Conservation (phyloP, 176 grass and related monocot species). For the Paspalum vaginatum region DNA sequence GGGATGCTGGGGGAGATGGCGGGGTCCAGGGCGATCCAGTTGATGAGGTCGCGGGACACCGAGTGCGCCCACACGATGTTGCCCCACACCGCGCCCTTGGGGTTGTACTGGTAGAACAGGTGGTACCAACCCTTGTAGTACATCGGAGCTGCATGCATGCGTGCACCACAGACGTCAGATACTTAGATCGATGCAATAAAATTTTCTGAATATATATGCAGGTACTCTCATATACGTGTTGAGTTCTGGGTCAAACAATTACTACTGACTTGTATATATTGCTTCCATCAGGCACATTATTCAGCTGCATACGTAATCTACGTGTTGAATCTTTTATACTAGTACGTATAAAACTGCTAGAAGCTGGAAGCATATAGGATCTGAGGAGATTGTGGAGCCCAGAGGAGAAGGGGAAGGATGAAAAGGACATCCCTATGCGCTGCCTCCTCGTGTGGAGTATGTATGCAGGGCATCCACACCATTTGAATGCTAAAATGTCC, state of each 20-base stretch:
- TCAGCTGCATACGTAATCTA: too few relatives aligned
- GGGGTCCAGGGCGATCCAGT: conserved; percentile 51
- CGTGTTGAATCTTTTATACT: too few relatives aligned
- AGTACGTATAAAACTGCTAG: too few relatives aligned
- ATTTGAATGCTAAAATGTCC: conserved; percentile 18
- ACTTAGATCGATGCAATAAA: too few relatives aligned
- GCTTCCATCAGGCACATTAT: too few relatives aligned
- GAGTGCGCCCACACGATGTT: conserved; percentile 85
- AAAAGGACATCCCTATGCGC: neutral
- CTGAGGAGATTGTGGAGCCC: neutral
- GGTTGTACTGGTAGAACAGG: conserved; percentile 88
- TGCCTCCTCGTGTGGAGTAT: neutral
- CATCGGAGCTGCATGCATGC: conserved; percentile 63
- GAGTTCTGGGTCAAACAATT: too few relatives aligned
- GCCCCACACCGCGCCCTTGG: conserved; percentile 67
- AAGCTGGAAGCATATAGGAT: too few relatives aligned
- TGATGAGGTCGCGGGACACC: conserved; percentile 57
- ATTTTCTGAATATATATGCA: too few relatives aligned
- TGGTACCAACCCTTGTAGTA: conserved; percentile 75
- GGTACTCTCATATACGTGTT: too few relatives aligned
- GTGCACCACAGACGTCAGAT: too few relatives aligned
- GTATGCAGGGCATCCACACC: neutral
- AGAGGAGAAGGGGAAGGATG: neutral
- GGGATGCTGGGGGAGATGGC: conserved; percentile 51
- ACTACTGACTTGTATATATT: too few relatives aligned